Evolutionary conservation across 2,329 filamentous ascomycete genomes (phyloP), one percentile per base, ranked within the genome.

Genomic region (Chaetothyriales sp.): DNA sequence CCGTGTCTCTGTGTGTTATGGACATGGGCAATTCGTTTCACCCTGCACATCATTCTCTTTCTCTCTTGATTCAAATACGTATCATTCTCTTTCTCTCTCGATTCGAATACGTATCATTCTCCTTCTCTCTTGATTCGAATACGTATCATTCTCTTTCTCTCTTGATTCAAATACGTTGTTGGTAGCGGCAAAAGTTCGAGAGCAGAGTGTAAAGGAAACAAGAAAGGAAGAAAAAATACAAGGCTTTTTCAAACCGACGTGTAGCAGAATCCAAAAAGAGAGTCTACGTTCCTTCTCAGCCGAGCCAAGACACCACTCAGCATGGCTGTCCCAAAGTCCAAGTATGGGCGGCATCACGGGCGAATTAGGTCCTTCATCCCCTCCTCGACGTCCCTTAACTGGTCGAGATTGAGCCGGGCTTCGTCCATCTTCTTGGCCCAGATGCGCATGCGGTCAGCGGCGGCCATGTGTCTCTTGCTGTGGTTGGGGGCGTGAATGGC

Each of bases 21-120:
- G 61, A 59, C 52, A 55, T 59, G 56, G 60, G 60, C 33, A 59
- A 63, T 64, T 65, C 66, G 66, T 68, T 69, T 69, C 66, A 66
- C 63, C 65, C 63, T 60, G 62, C 48, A 68, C 66, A 69, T 46
- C n/a, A 20, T 5, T 15, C 22, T 25, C 3, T 25, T 25, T 25
- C 22, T 3, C 22, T 25, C 22, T 25, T 25, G n/a, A n/a, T 10
- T 10, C 29, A 37, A 7, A 10, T 9, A 29, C 28, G 9, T 9
- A 37, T 37, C 4, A 37, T 37, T 2, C 2, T 37, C n/a, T n/a
- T n/a, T n/a, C n/a, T 10, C 29, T 37, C 29, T 10, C 2, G 13
- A 37, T 37, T 37, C 4, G 4, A 37, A 13, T 5, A 13, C 9
- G 4, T 37, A 5, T 37, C 13, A 13, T 10, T 37, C 29, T 37